Percentiles rank a stretch among this genome's conserved stretches.
phyloP scores from a whole-genome alignment of 805 yeast species.

The Yamadazyma insecticola region DNA sequence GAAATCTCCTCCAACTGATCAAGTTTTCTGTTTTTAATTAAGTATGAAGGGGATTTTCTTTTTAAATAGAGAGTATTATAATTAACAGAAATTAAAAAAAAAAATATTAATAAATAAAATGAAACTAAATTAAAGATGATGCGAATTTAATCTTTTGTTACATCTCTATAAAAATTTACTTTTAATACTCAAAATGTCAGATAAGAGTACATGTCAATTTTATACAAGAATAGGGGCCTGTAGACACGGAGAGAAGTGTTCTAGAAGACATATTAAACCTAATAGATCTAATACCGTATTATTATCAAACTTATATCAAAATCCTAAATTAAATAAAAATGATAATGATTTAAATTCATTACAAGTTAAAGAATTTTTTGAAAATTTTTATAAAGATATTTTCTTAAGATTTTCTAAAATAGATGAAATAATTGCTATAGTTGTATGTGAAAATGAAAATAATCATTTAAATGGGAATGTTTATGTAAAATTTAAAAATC shows the following conservation, averaged over 20 bases:
- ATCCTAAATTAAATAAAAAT: constrained; percentile 45
- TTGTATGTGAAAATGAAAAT: constrained; percentile 79
- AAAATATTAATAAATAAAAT: too few relatives aligned
- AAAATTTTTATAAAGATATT: constrained; percentile 65
- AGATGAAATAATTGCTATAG: constrained; percentile 55
- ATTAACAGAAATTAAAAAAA: too few relatives aligned
- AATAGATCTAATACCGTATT: constrained; percentile 58
- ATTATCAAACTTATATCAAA: constrained; percentile 59
- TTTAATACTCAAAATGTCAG: not conserved
- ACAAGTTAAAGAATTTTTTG: constrained; percentile 46
- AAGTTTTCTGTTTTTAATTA: constrained; percentile 48
- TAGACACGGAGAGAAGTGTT: constrained; percentile 86
- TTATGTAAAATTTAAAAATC: constrained; percentile 56
- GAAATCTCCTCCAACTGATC: constrained; percentile 46
- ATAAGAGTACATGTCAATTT: constrained; percentile 45
- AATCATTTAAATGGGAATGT: constrained; percentile 86
- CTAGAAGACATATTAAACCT: constrained; percentile 69
- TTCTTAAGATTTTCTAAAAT: constrained; percentile 53
- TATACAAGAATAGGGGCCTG: constrained; percentile 87
- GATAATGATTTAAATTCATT: constrained; percentile 28
- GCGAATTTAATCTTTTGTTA: not conserved
- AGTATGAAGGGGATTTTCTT: not conserved
- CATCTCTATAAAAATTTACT: not conserved
- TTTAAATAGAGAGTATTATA: too few relatives aligned
- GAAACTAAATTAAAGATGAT: too few relatives aligned